Conservation (phyloP, 768 basidiomycete species). For the Boletus reticulatus region DNA sequence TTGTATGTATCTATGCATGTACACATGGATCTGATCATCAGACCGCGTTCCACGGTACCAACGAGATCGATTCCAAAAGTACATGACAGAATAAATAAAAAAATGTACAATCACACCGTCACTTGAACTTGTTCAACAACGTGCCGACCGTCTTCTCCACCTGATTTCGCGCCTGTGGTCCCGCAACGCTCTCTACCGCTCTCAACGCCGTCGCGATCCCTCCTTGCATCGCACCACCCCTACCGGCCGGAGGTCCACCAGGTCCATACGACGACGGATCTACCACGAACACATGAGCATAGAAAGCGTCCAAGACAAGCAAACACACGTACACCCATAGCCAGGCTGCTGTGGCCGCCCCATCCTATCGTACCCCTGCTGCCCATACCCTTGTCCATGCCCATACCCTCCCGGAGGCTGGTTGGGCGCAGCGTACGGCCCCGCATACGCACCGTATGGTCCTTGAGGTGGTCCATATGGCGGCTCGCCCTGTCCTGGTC, state of each 20-base stretch:
- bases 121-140: constrained; percentile 9
- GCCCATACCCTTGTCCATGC: not conserved
- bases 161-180: constrained; percentile 47
- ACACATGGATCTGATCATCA: too few species aligned
- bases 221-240: constrained; percentile 22
- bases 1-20: too few species aligned
- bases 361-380: not conserved
- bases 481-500: not conserved
- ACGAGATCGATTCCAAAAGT: too few species aligned
- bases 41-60: too few species aligned
- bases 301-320: not conserved
- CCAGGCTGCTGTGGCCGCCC: not conserved
- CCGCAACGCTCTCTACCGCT: constrained; percentile 57
- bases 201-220: constrained; percentile 35
- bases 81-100: too few species aligned
- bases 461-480: not conserved
- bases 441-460: not conserved
- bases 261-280: constrained; percentile 7
- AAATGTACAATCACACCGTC: not conserved
- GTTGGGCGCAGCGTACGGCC: too few species aligned
- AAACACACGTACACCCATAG: constrained; percentile 33
- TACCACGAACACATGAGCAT: too few species aligned
- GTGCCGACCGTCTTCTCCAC: constrained; percentile 43
- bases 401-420: not conserved
- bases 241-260: not conserved